Evolutionary conservation across 1,284 basidiomycete genomes (phyloP).

Genomic region (Apiotrichum brassicae): DNA sequence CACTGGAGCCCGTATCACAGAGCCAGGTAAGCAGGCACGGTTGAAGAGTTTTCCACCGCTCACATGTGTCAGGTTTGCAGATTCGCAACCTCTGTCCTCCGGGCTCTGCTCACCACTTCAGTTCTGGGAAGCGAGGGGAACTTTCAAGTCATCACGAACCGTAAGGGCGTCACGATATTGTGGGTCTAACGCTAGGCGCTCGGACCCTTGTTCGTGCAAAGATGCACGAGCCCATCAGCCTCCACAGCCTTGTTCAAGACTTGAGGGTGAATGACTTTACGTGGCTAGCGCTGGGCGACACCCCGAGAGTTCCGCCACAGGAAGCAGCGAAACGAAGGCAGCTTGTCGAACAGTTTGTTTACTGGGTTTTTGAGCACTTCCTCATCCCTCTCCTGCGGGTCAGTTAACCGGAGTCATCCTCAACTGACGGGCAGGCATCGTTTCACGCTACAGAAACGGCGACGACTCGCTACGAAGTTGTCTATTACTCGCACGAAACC

Average conservation of each 20-base stretch:
- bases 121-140: constrained; percentile 76
- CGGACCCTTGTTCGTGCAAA: constrained; percentile 65
- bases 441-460: constrained; percentile 94
- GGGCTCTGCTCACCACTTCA: constrained; percentile 62
- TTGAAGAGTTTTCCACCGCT: background rate
- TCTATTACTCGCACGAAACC: constrained; percentile 92
- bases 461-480: constrained; percentile 72
- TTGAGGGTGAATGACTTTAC: constrained; percentile 69
- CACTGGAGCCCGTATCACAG: constrained; percentile 7
- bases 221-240: constrained; percentile 69
- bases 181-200: constrained; percentile 53
- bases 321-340: constrained; percentile 69
- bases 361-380: constrained; percentile 88
- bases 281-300: constrained; percentile 57
- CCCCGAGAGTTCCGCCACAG: constrained; percentile 51
- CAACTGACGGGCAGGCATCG: constrained; percentile 57
- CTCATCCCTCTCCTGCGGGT: constrained; percentile 74
- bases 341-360: constrained; percentile 74
- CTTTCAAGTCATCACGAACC: constrained; percentile 55
- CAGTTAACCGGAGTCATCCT: constrained; percentile 12
- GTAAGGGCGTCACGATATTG: constrained; percentile 49
- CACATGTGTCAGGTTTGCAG: constrained; percentile 57
- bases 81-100: constrained; percentile 61
- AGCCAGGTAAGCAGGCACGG: constrained; percentile 48
- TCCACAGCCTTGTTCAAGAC: constrained; percentile 75